Evolutionary conservation across 768 basidiomycete genomes (phyloP), one percentile per base, ranked within the genome.

Genomic region (Bullera alba): DNA sequence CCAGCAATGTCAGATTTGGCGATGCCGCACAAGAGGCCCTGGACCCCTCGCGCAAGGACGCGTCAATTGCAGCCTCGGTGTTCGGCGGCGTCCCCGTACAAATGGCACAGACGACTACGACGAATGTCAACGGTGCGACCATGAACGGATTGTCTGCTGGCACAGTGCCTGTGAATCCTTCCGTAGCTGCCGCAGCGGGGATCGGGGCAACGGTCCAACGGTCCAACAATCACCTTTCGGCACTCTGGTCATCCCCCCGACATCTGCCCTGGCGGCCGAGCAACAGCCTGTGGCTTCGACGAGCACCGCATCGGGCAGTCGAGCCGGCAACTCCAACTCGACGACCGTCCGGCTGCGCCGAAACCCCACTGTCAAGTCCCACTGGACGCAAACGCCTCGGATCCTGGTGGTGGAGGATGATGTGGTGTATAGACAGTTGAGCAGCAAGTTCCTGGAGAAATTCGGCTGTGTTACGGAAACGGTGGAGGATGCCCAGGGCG

Each of bases 341-440:
- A n/a, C n/a, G n/a, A n/a, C n/a, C n/a, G 29, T 51, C 5, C 47
- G 58, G 6, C 27, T 53, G 1, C 36, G 63, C 3, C 45, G 57
- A 19, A 54, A 56, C 15, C 56, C 46, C 26, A 59, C 45, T 14
- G 42, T 56, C 42, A 48, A 59, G 26, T 58, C 63, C 4, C 52
- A 67, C 29, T 71, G 70, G 70, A 60, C 61, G 19, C 50, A 56
- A 26, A 57, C 89, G 0, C 93, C 93, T 4, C 77, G 86, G 0
- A 91, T 97, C 48, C 72, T 96, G 44, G 79, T 97, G 6, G 93
- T 97, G 8, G 93, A 97, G 71, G 93, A 97, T 72, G 93, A 97
- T 64, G 84, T 84, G 4, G 90, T 97, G 23, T 90, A 85, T 69
- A 75, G 92, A 50, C 84, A 83, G 67, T 74, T 97, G 50, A 84